Evolutionary conservation across 2,329 filamentous ascomycete genomes (phyloP), one percentile per base, ranked within the genome.

Genomic region (Blastomyces gilchristii): DNA sequence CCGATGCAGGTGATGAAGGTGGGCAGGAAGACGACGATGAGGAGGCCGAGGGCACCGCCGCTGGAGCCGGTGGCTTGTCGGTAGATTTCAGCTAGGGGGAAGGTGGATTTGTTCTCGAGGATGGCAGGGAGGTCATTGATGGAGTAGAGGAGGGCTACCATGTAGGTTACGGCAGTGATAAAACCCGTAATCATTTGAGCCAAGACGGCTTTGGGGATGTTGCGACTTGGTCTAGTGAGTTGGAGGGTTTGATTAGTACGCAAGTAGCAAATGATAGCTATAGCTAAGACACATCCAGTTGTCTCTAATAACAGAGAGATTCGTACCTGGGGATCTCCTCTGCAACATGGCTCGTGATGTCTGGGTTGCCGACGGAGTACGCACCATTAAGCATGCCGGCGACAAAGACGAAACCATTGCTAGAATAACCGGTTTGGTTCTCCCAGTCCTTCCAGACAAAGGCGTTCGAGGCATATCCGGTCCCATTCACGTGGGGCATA

Each of bases 321-420:
- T 59, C 68, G 64, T 66, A 75, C 72, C 71, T 70, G 12, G 76
- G 84, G 50, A 87, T 86, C 71, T 88, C 86, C 71, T 89, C 86
- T 0, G 84, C 82, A 50, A 88, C 71, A 69, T 88, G 87, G 1
- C 83, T 83, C 0, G 85, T 82, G 58, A 84, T 83, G 69, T 90
- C 87, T 0, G 85, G 83, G 0, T 84, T 83, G 7, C 86, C 87
- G 12, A 89, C 83, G 54, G 83, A 82, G 70, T 84, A 90, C 2
- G 87, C 87, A 12, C 86, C 87, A 68, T 90, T 90, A 31, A 88
- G 77, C 71, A 88, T 86, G 22, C 86, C 85, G 0, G 83, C 76
- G 34, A 87, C 75, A 66, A 88, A 88, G 1, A 85, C 84, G n/a
- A 88, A 82, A 18, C 84, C 84, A 54, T 83, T 77, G 61, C 76